Base-by-base conservation (phyloP, 1,284 basidiomycete species). In the Psilocybe mexicana region DNA sequence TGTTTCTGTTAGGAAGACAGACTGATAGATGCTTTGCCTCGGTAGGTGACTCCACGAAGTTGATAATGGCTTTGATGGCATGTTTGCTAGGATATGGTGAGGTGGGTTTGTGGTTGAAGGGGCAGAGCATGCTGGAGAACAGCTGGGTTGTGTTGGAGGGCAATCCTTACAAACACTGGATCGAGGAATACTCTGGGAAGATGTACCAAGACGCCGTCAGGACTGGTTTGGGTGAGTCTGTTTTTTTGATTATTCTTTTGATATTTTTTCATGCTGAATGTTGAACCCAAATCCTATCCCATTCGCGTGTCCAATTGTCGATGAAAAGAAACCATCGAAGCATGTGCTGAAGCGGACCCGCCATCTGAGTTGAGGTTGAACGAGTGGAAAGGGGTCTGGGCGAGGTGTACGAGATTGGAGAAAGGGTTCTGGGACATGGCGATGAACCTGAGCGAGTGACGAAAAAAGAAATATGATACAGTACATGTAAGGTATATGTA, bases 51-150 rank as follows among this genome's bases (percentile, higher is more conserved):
- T 72, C 85, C 11, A 82, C 87, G 28, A 88, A 86, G 60, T 75
- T 96, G 10, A 73, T 92, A 24, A 87, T 97, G 70, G 92, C 93
- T 0, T 82, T 96, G 1, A 85, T 90, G 14, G 89, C 92, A 3
- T 98, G 96, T 70, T 78, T 97, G 11, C 75, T 97, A 0, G 96
- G 96, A 0, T 98, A 98, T 68, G 96, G 94, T n/a, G 93, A 97
- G 71, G 92, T 96, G 0, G 96, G 94, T 0, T 75, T 93, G 43
- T 96, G 85, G 89, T 75, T 92, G 47, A 82, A 82, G 71, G 81
- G 77, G 51, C 79, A 88, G 60, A 79, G 86, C 0, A 65, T 69
- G 23, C 69, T 71, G 33, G 78, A 79, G 1, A 71, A 79, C 38
- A 78, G 74, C 43, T 84, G 85, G 78, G 83, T 89, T 1, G 72